phyloP scores from a whole-genome alignment of 306 rosid genomes.

The Benincasa hispida region DNA sequence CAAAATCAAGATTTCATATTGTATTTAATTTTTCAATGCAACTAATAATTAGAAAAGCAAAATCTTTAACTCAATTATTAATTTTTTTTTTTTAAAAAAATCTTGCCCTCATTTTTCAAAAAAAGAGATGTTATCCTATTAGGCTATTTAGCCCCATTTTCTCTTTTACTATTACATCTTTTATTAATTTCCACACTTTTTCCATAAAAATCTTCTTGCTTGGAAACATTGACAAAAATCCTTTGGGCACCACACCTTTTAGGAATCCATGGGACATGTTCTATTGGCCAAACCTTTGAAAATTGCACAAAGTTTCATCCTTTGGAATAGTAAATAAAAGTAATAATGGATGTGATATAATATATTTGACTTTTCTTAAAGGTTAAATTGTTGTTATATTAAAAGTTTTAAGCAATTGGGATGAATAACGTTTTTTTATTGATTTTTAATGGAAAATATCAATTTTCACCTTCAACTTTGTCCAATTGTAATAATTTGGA shows the following conservation, averaged over 20 bases:
- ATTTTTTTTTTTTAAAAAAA: not conserved
- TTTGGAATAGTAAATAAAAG: not conserved
- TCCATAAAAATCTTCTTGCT: not conserved
- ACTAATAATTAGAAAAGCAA: not conserved
- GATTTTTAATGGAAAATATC: too few relatives aligned
- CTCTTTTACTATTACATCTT: not conserved
- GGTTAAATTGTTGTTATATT: not conserved
- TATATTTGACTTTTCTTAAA: not conserved
- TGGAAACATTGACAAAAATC: not conserved
- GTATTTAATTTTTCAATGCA: not conserved
- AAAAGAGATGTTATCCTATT: not conserved
- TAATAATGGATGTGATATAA: not conserved
- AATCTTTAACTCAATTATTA: not conserved
- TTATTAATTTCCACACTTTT: not conserved
- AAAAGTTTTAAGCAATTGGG: not conserved
- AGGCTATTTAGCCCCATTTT: not conserved
- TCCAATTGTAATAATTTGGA: too few relatives aligned
- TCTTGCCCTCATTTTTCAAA: not conserved
- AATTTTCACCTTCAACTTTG: too few relatives aligned
- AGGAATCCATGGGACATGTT: not conserved
- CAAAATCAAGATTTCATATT: not conserved
- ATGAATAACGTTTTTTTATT: too few relatives aligned
- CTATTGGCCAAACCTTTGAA: not conserved
- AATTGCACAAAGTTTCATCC: not conserved
- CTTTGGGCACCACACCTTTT: not conserved